phyloP scores from a whole-genome alignment of 169 alveolate species.

The Cyclospora cayetanensis region DNA sequence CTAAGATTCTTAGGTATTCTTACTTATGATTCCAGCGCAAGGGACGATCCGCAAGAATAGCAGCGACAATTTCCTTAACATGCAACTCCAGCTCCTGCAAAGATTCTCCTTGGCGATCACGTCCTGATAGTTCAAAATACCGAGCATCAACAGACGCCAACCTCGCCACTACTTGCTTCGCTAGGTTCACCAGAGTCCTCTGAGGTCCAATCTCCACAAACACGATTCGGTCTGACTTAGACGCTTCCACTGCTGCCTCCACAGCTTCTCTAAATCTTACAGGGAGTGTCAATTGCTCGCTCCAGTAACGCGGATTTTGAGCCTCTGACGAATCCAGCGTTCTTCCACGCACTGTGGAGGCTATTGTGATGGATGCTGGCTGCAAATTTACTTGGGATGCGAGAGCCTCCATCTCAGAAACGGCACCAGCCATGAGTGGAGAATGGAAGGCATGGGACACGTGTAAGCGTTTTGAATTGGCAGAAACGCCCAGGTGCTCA shows the following conservation, averaged over 20 bases:
- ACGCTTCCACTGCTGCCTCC: neutral
- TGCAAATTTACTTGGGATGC: neutral
- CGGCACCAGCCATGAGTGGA: constrained; percentile 67
- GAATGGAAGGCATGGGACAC: constrained; percentile 67
- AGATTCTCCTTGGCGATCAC: neutral
- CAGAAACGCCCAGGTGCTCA: constrained; percentile 16
- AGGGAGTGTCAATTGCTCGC: constrained; percentile 73
- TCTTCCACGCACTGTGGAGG: constrained; percentile 49
- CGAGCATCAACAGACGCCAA: neutral
- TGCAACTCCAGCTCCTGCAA: neutral
- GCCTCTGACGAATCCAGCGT: neutral
- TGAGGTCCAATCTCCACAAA: constrained; percentile 73
- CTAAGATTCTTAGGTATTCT: no score
- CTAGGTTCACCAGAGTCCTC: constrained; percentile 46
- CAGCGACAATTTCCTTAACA: neutral
- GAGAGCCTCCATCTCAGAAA: neutral
- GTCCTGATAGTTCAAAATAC: constrained; percentile 11
- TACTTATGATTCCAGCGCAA: constrained; percentile 37
- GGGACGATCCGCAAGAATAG: neutral
- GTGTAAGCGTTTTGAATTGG: constrained; percentile 51
- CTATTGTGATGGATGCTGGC: constrained; percentile 4
- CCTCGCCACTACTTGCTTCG: constrained; percentile 1
- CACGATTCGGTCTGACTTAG: neutral
- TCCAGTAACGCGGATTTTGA: constrained; percentile 73
- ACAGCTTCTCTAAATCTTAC: constrained; percentile 76